Conservation (phyloP, 176 grass and related monocot species). For the Zoysia japonica region DNA sequence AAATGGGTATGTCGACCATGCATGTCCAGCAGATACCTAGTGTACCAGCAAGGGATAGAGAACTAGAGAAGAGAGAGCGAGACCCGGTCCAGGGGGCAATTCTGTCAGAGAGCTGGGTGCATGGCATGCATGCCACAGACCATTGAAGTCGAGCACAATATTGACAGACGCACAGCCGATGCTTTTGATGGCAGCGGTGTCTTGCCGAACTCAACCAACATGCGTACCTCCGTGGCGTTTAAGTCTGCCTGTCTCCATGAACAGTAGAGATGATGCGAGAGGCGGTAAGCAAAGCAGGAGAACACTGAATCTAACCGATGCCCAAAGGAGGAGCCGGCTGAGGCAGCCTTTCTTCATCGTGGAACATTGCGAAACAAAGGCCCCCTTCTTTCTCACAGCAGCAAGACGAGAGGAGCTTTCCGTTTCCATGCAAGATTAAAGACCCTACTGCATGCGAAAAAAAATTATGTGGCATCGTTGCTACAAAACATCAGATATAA, state of each 20-base stretch:
- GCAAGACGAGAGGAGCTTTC: slow-evolving; percentile 19
- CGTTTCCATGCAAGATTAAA: slow-evolving; percentile 43
- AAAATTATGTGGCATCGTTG: too few relatives aligned
- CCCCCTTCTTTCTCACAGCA: slow-evolving; percentile 5
- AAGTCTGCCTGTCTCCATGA: background rate
- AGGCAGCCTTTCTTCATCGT: slow-evolving; percentile 35
- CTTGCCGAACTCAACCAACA: slow-evolving; percentile 29
- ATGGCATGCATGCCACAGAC: slow-evolving; percentile 37
- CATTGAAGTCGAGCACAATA: slow-evolving; percentile 47
- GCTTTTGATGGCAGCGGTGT: slow-evolving; percentile 25
- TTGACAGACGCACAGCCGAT: slow-evolving; percentile 30
- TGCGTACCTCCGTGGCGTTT: background rate
- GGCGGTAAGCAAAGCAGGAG: slow-evolving; percentile 18
- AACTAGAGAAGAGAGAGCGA: too few relatives aligned
- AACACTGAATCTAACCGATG: slow-evolving; percentile 26
- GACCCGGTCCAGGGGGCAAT: background rate
- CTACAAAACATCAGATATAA: too few relatives aligned
- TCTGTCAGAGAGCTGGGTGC: slow-evolving; percentile 26
- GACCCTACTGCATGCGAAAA: background rate
- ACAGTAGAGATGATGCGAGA: background rate
- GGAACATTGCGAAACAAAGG: slow-evolving; percentile 29
- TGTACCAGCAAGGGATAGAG: too few relatives aligned
- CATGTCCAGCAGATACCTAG: too few relatives aligned
- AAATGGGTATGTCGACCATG: background rate
- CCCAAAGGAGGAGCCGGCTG: background rate